phyloP scores from a whole-genome alignment of 768 basidiomycete species.

The Leccinum imitatum region DNA sequence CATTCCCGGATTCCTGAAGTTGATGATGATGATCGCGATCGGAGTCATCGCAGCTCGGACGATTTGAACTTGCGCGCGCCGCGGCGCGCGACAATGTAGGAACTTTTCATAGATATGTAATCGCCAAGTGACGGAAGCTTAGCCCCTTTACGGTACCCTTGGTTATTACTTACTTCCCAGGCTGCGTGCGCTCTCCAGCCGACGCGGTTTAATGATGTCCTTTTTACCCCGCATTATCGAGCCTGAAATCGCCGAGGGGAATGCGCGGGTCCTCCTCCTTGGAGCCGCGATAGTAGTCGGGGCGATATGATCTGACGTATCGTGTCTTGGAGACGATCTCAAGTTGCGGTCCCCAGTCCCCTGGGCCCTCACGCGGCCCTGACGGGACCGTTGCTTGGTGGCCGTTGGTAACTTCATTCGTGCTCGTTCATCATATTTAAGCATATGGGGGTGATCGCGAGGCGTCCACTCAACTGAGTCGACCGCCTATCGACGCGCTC shows the following conservation, averaged over 20 bases:
- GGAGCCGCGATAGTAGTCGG: neutral
- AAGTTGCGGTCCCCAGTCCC: neutral
- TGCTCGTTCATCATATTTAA: neutral
- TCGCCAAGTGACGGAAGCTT: neutral
- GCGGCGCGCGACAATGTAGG: neutral
- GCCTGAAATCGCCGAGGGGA: neutral
- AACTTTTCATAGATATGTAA: neutral
- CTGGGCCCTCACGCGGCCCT: neutral
- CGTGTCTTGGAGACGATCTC: neutral
- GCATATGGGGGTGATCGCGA: neutral
- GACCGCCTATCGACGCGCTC: neutral
- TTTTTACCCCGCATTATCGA: neutral
- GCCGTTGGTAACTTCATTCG: neutral
- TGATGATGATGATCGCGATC: neutral
- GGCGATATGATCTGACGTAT: neutral
- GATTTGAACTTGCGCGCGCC: neutral
- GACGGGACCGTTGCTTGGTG: neutral
- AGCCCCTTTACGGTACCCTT: neutral
- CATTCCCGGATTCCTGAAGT: neutral
- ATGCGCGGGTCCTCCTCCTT: neutral
- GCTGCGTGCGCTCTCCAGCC: neutral
- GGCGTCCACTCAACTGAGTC: slow-evolving; percentile 9
- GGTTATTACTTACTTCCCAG: neutral
- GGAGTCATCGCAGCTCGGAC: neutral
- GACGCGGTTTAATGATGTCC: neutral